Evolutionary conservation across 352 stramenopile genomes (phyloP).

Genomic region (Thalassiosira livingstoniorum): DNA sequence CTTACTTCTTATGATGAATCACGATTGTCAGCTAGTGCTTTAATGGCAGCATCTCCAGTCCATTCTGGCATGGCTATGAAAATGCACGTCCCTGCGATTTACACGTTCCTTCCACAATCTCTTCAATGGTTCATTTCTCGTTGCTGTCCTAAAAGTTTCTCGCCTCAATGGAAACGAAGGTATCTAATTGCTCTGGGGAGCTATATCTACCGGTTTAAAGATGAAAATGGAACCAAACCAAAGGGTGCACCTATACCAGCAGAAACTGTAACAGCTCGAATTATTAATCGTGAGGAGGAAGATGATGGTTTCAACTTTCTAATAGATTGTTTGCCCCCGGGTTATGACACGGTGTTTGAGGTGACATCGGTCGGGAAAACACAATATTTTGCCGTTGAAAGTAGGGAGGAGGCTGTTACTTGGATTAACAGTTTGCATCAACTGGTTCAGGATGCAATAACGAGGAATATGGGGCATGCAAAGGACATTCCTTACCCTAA

Average conservation of each 20-base stretch:
- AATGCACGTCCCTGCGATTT: conserved; percentile 74
- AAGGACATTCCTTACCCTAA: conserved; percentile 67
- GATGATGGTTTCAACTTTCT: conserved; percentile 42
- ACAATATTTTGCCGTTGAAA: conserved; percentile 75
- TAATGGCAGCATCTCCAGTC: conserved; percentile 45
- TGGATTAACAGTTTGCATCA: conserved; percentile 75
- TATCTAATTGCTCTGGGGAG: conserved; percentile 76
- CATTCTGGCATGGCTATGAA: conserved; percentile 68
- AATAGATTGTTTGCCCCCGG: conserved; percentile 48
- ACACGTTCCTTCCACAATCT: conserved; percentile 61
- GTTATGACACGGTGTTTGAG: conserved; percentile 59
- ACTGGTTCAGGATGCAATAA: conserved; percentile 71
- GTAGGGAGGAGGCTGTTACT: conserved; percentile 65
- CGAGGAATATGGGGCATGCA: conserved; percentile 77
- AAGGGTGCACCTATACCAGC: conserved; percentile 62
- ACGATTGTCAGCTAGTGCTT: conserved; percentile 31
- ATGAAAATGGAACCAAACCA: conserved; percentile 39
- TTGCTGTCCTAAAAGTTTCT: conserved; percentile 49
- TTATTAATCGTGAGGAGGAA: conserved; percentile 28
- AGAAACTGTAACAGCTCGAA: conserved; percentile 41
- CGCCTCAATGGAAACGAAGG: conserved; percentile 70
- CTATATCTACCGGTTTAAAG: conserved; percentile 77
- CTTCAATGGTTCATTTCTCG: conserved; percentile 61
- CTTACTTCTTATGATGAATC: conserved; percentile 61
- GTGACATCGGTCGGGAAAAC: conserved; percentile 70